Conservation (phyloP, 805 yeast species). For the Monosporozyma yasuniensis region DNA sequence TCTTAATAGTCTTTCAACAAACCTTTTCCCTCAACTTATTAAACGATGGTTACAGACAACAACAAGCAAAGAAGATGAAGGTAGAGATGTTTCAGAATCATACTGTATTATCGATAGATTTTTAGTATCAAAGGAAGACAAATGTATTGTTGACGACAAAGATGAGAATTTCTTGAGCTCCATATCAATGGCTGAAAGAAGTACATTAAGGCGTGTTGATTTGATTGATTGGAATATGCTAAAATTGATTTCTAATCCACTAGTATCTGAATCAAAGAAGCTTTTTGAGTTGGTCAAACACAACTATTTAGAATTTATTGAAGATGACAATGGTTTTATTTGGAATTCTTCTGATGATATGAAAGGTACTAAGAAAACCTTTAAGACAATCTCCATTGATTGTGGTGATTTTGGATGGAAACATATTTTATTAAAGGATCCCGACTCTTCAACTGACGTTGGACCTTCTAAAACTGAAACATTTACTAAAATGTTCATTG, state of each 20-base stretch:
- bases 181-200: background rate
- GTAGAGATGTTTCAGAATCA: background rate
- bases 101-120: background rate
- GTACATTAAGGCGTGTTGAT: background rate
- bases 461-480: too few relatives aligned
- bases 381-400: background rate
- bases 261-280: background rate
- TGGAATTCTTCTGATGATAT: background rate
- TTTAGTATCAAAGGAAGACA: background rate
- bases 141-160: background rate
- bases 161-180: background rate
- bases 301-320: background rate
- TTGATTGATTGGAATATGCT: background rate
- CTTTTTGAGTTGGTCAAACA: background rate
- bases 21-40: background rate
- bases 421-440: background rate
- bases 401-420: background rate
- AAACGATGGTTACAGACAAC: background rate
- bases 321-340: background rate
- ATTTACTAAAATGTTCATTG: too few relatives aligned
- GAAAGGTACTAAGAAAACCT: background rate
- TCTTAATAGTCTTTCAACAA: background rate
- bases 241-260: background rate
- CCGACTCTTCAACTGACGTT: background rate
- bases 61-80: background rate